These are phyloP conservation scores for Carex scoparia DNA, from an alignment of 176 grass and related monocot genomes.

Conservation along the genomic window DNA sequence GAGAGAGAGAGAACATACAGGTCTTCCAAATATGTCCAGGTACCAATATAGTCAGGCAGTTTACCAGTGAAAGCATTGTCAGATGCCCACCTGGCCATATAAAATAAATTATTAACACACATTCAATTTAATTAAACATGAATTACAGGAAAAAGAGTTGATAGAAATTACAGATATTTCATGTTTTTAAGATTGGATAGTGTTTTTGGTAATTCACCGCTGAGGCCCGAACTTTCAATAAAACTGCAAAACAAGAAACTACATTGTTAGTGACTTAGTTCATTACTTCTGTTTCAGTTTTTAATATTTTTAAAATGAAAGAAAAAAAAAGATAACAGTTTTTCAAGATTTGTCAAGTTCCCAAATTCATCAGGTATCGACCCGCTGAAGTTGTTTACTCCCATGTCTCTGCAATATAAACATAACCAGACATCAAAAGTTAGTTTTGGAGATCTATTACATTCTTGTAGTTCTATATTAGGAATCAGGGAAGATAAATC, in stretches of 20 bases:
- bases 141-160: background rate
- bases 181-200: slow-evolving; percentile 55
- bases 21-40: slow-evolving; percentile 31
- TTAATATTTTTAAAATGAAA: background rate
- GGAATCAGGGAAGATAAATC: background rate
- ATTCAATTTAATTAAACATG: slow-evolving; percentile 12
- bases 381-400: slow-evolving; percentile 61
- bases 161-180: slow-evolving; percentile 22
- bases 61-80: slow-evolving; percentile 69
- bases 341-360: slow-evolving; percentile 40
- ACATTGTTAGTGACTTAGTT: background rate
- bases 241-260: slow-evolving; percentile 36
- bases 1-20: slow-evolving; percentile 40
- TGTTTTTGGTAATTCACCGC: slow-evolving; percentile 46
- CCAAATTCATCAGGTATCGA: slow-evolving; percentile 63
- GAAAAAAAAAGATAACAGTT: slow-evolving; percentile 36
- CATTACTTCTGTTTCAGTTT: background rate
- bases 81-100: slow-evolving; percentile 41
- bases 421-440: background rate
- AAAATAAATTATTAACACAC: background rate
- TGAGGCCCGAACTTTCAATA: slow-evolving; percentile 47
- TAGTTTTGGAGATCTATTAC: background rate
- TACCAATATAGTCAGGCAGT: slow-evolving; percentile 68
- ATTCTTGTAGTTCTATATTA: background rate
- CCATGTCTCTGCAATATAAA: slow-evolving; percentile 41